Base-by-base conservation (phyloP, 768 basidiomycete species). In the Suillus weaverae region DNA sequence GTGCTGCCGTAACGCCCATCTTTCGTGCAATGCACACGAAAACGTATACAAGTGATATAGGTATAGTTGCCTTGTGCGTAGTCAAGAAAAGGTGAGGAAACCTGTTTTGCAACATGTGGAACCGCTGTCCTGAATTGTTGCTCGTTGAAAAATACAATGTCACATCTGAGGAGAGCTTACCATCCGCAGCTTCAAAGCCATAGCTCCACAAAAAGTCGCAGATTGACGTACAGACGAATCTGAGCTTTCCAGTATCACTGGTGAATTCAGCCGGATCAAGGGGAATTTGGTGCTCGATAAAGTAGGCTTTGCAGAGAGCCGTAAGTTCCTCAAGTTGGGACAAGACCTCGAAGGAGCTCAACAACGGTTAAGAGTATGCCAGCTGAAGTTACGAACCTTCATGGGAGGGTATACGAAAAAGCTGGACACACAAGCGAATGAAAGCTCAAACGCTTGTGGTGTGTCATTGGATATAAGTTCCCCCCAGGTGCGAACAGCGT, bases 1-100 rank as follows among this genome's bases (percentile, higher is more conserved):
- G 87, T 5, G 78, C 79, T 0, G 86, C 86, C 9, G 71, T 66
- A 20, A 89, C 76, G 32, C 82, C 85, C 0, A 89, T 71, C 39
- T 85, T 80, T 18, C 81, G 79, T 20, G 81, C 81, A 51, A 90
- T 74, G 20, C 82, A 80, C 14, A 85, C 80, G 65, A 88, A 90
- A 30, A 87, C 70, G 73, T 85, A 86, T 44, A 83, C 83, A 50
- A 89, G 76, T 13, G 86, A 86, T 56, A 90, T 83, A 0, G 88
- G 88, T 51, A 89, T 81, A 0, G 86, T 83, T 30, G 73, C 72
- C 63, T 79, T 85, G 68, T 83, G 75, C 1, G 80, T 79, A 1
- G 77, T 78, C 26, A 90, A 79, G 69, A 88, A 86, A 62, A 76
- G 71, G 67, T 89, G 87, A 20, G 89, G 87, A 66, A 88, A 88